Evolutionary conservation across 441 rosid genomes (phyloP), one percentile per base, ranked within the genome.

Genomic region (Erysimum cheiri): DNA sequence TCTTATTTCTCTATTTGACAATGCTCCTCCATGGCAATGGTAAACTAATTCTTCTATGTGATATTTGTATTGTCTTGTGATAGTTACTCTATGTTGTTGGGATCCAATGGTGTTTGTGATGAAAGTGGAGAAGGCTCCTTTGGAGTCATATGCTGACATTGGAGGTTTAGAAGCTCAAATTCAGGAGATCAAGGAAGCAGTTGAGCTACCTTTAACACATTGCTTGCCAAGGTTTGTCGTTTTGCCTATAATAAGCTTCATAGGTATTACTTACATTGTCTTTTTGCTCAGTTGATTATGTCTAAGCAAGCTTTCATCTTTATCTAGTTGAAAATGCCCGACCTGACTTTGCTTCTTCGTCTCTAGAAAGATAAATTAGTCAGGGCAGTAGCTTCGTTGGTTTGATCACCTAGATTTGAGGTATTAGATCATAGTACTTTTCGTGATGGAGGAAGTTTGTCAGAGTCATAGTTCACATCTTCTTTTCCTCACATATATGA

Each of bases 71-170:
- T 17, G 8, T 10, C 22, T 53, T 35, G 63, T 72, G n/a, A 33
- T 80, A 83, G 92, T 95, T 93, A 64, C 88, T 93, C 5, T 93
- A 95, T 32, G 97, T 93, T 47, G 97, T 93, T 80, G 98, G 97
- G 50, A 91, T 80, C 97, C 97, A 39, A 94, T 94, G 97, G 98
- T 91, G 71, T 94, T 96, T 14, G 98, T 94, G 64, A 94, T 94
- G 98, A 94, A 93, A 79, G 98, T 93, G 8, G 98, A 93, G 79
- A 91, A 91, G 81, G 98, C 97, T 73, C 98, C 98, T 6, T 61
- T 91, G 79, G 98, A 93, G 71, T 93, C 97, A 6, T 93, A 91
- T 82, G 96, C 95, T n/a, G 98, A 92, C 69, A 90, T 94, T 58
- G 98, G 97, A 65, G 98, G 97, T 61, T 80, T 91, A 61, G 96